Conservation (phyloP, 768 basidiomycete species). For the Pleurotus citrinopileatus region DNA sequence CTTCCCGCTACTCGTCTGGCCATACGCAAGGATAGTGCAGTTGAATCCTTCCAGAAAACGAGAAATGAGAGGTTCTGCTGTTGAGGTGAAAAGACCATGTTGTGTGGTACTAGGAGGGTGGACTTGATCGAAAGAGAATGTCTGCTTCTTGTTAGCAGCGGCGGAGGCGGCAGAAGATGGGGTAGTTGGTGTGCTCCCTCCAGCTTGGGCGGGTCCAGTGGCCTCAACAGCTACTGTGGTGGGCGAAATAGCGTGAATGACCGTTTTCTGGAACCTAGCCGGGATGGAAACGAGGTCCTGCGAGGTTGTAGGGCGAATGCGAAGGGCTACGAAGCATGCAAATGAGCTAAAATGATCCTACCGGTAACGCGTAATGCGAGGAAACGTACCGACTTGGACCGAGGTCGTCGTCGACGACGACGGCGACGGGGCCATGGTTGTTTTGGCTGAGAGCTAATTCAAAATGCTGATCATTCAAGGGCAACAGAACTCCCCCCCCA, state of each 20-base stretch:
- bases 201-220: constrained; percentile 46
- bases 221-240: constrained; percentile 86
- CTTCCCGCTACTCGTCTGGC: constrained; percentile 96
- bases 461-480: constrained; percentile 8
- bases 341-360: constrained; percentile 14
- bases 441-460: constrained; percentile 12
- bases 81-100: constrained; percentile 79
- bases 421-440: constrained; percentile 70
- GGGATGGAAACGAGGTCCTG: constrained; percentile 88
- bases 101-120: constrained; percentile 85
- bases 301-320: constrained; percentile 83
- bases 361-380: background rate
- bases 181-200: constrained; percentile 16
- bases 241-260: constrained; percentile 73
- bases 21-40: constrained; percentile 97
- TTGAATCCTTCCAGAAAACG: constrained; percentile 95
- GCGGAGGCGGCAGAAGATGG: constrained; percentile 38
- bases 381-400: constrained; percentile 86
- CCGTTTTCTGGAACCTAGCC: constrained; percentile 88
- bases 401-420: constrained; percentile 78
- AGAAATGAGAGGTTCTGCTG: constrained; percentile 80
- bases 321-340: constrained; percentile 57
- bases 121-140: constrained; percentile 93
- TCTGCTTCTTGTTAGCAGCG: constrained; percentile 68
- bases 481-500: constrained; percentile 9